Percentiles rank a stretch among this genome's conserved stretches.
Evolutionary conservation across 2,329 filamentous ascomycete species (phyloP).

Genomic region (Diplocarpon mali): DNA sequence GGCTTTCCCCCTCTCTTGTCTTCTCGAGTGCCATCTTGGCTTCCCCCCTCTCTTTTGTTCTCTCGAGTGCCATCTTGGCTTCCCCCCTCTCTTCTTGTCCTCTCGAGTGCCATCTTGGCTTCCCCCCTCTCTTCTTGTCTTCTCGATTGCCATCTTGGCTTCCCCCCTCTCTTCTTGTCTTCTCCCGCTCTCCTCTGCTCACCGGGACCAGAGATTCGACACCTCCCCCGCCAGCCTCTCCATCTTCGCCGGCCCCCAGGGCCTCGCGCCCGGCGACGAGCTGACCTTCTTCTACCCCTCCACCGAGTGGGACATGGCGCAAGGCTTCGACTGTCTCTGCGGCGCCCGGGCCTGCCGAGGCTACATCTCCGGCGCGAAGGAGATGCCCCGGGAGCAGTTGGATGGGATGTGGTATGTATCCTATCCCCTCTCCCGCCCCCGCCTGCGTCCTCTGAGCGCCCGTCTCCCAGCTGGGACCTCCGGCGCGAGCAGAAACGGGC

Average conservation of each 20-base stretch:
- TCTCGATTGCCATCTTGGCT: background rate
- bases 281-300: constrained; percentile 67
- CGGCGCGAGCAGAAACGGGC: too few relatives aligned
- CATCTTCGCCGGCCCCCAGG: constrained; percentile 46
- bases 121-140: background rate
- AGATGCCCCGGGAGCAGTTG: constrained; percentile 33
- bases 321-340: constrained; percentile 59
- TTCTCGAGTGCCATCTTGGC: background rate
- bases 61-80: background rate
- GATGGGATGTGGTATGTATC: constrained; percentile 1
- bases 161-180: background rate
- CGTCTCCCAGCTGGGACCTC: too few relatives aligned
- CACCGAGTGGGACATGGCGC: constrained; percentile 64
- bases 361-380: constrained; percentile 49
- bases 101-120: background rate
- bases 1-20: background rate
- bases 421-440: background rate
- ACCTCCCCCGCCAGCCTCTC: constrained; percentile 41
- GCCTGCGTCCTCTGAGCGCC: background rate
- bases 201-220: constrained; percentile 43
- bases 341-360: constrained; percentile 46
- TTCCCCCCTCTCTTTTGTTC: background rate
- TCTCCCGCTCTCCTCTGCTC: background rate
- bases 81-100: background rate
- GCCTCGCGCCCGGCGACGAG: constrained; percentile 44